Base-by-base conservation (phyloP, 805 yeast species). In the Yamadazyma kitorensis region DNA sequence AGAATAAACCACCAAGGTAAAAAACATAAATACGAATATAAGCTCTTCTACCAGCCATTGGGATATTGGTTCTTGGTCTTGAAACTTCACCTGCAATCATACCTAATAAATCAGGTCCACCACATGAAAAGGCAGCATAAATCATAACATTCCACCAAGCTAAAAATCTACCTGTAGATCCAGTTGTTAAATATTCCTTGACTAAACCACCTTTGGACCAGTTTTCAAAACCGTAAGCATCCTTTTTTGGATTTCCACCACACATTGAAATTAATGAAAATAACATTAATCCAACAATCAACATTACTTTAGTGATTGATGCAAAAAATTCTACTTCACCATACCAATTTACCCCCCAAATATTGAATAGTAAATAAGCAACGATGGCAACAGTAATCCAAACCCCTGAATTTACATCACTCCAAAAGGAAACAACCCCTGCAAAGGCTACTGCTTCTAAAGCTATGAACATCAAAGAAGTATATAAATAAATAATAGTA, bases 241-340 rank as follows among this genome's bases (percentile, higher is more conserved):
- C 49, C 10, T 41, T 41, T 17, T 52, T 31, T n/a, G 68, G 68
- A 41, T 59, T 57, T 12, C 66, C 67, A 8, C 68, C 68, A 37
- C 64, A 56, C 66, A 61, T 59, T 36, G 64, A 42, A 23, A 61
- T 49, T 36, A 61, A 51, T 11, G 55, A 45, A 35, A 58, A 57
- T 11, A 52, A 34, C 61, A 61, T 56, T 34, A 61, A 52, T 6
- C 67, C 66, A 18, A 60, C 49, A 33, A 57, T 48, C 20, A 55
- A 42, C 3, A 62, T 24, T 4, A 61, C 60, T 41, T 62, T 62
- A n/a, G 61, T 52, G 34, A 60, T 48, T 24, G 63, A 50, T 19
- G 57, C 49, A 41, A 49, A 44, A 29, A 60, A 61, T 42, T 62
- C 68, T 17, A 53, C 72, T 44, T 82, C 85, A 21, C 72, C 67